Evolutionary conservation across 108 stramenopile genomes (phyloP), one percentile per base, ranked within the genome.

Genomic region (Cyclotella kingstonii): DNA sequence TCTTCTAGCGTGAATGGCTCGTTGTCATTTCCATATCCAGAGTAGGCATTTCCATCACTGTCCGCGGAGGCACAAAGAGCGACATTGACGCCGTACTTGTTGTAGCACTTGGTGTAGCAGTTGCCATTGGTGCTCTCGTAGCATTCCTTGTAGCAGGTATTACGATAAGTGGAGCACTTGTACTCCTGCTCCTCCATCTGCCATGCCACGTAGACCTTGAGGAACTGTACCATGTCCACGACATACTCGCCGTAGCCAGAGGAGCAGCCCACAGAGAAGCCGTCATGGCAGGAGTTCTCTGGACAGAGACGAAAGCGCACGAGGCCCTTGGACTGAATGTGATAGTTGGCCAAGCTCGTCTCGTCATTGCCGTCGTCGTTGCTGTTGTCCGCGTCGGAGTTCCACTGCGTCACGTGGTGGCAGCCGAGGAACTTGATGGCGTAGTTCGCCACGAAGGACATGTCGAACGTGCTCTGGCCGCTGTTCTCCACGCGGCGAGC

Each of bases 241-340:
- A 89, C 77, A 63, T 92, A 92, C 57, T 92, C 91, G 46, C 91
- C 91, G 60, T 85, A 89, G 45, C 70, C 48, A 7, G 64, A 35
- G 31, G 66, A 70, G 75, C 91, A 92, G 28, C 91, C 91, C 9
- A 64, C 52, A 41, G 74, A 48, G 38, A 58, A 66, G 51, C 62
- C 58, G 53, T 70, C 60, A 18, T 27, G 23, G 62, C 91, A 92
- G 48, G 60, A 54, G 57, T 70, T 62, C 29, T 76, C 14, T n/a
- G 87, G 91, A 63, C 91, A 92, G 26, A 92, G 78, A 19, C 91
- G 91, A 81, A 87, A 92, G 34, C 87, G 85, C 6, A 89, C 87
- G 15, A 89, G 73, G 40, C 84, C 80, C 68, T 87, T 84, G 70
- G 84, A 85, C 68, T 66, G 45, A 63, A 92, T 85, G 47, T 84